phyloP scores from a whole-genome alignment of 2,329 filamentous ascomycete genomes.

The Samsoniella hepiali region DNA sequence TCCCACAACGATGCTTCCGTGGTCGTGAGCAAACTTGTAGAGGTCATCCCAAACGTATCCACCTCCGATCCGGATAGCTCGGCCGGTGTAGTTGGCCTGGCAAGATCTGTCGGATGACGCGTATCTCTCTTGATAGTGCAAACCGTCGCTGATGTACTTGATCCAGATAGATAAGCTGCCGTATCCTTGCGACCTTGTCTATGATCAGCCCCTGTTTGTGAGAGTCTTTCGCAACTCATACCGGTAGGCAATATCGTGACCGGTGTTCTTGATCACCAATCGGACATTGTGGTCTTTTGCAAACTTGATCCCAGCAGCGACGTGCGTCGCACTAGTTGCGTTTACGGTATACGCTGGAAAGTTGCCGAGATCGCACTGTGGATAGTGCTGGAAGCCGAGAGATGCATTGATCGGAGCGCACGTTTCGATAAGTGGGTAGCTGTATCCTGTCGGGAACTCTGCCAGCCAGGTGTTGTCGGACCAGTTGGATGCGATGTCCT shows the following conservation, averaged over 20 bases:
- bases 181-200: background rate
- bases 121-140: constrained; percentile 1
- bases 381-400: constrained; percentile 1
- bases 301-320: background rate
- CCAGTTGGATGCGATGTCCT: background rate
- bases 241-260: constrained; percentile 1
- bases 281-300: background rate
- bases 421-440: background rate
- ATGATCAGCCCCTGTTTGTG: background rate
- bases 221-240: background rate
- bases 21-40: background rate
- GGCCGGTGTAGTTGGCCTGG: background rate
- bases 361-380: constrained; percentile 1
- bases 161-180: constrained; percentile 1
- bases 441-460: constrained; percentile 1
- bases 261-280: constrained; percentile 6
- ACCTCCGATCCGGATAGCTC: background rate
- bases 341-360: constrained; percentile 5
- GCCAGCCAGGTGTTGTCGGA: background rate
- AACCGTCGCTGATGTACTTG: background rate
- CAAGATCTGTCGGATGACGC: background rate
- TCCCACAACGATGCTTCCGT: constrained; percentile 1
- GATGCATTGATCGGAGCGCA: constrained; percentile 1
- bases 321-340: background rate
- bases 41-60: background rate